phyloP scores from a whole-genome alignment of 2,329 filamentous ascomycete species.

The Aspergillus ustus region DNA sequence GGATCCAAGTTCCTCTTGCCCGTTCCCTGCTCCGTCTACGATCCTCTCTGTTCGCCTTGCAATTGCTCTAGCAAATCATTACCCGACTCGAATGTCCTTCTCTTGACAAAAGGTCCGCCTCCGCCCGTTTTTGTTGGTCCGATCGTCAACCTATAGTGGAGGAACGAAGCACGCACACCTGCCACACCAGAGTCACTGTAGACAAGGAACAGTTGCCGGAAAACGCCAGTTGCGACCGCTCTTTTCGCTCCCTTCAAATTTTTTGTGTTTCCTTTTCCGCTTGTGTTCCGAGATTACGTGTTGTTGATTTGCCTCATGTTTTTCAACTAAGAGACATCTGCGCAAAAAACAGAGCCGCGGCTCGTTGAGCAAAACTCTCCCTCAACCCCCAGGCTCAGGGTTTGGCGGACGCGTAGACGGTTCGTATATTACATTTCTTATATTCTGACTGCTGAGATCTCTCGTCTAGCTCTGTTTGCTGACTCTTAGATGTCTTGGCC shows the following conservation, averaged over 20 bases:
- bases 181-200: constrained; percentile 14
- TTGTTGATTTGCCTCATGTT: constrained; percentile 43
- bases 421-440: constrained; percentile 33
- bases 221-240: constrained; percentile 27
- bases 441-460: constrained; percentile 6
- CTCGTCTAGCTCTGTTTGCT: constrained; percentile 23
- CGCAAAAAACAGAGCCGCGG: constrained; percentile 41
- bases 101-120: constrained; percentile 3
- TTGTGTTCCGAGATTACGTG: constrained; percentile 15
- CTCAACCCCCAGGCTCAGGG: constrained; percentile 41
- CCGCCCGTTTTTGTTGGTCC: constrained; percentile 18
- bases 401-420: constrained; percentile 49
- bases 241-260: constrained; percentile 34
- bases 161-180: constrained; percentile 15
- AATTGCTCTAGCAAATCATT: constrained; percentile 16
- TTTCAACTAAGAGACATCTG: constrained; percentile 43
- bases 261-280: constrained; percentile 23
- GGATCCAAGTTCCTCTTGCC: constrained; percentile 11
- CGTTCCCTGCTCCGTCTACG: constrained; percentile 15
- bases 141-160: constrained; percentile 10
- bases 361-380: constrained; percentile 47
- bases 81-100: constrained; percentile 15
- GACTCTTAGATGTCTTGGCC: constrained; percentile 21
- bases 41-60: constrained; percentile 17
- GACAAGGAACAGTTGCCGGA: constrained; percentile 23